Evolutionary conservation across 139 green algal species (phyloP).

Genomic region (Dunaliella primolecta): DNA sequence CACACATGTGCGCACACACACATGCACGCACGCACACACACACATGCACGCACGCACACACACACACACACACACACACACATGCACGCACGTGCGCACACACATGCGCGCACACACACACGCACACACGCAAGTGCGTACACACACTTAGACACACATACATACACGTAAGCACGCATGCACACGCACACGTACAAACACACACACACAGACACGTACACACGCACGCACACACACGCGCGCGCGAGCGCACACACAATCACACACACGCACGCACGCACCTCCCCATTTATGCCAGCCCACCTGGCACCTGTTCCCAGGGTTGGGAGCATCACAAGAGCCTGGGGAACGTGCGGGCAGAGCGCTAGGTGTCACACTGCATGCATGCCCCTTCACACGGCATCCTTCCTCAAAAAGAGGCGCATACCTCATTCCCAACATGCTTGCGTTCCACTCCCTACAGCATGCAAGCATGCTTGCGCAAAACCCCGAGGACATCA

Average conservation of each 20-base stretch:
- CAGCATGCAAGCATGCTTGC: too few relatives aligned
- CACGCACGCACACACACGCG: too few relatives aligned
- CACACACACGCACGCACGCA: too few relatives aligned
- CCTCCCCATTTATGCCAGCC: neutral
- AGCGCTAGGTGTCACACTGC: neutral
- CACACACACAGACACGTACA: neutral
- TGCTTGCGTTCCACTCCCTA: too few relatives aligned
- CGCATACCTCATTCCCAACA: too few relatives aligned
- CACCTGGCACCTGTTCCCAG: neutral
- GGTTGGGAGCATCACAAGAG: neutral
- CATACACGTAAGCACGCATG: too few relatives aligned
- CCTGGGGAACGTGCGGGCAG: neutral
- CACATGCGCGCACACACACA: neutral
- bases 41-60: conserved; percentile 4
- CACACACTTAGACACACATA: too few relatives aligned
- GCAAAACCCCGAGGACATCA: too few relatives aligned
- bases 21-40: conserved; percentile 3
- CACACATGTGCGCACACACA: neutral
- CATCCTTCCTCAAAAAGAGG: neutral
- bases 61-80: conserved; percentile 6
- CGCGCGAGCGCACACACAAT: too few relatives aligned
- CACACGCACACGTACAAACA: neutral
- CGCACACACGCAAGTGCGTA: too few relatives aligned
- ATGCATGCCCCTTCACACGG: neutral
- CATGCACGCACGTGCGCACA: neutral